Evolutionary conservation across 2,329 filamentous ascomycete species (phyloP).

Genomic region (Cercospora beticola): DNA sequence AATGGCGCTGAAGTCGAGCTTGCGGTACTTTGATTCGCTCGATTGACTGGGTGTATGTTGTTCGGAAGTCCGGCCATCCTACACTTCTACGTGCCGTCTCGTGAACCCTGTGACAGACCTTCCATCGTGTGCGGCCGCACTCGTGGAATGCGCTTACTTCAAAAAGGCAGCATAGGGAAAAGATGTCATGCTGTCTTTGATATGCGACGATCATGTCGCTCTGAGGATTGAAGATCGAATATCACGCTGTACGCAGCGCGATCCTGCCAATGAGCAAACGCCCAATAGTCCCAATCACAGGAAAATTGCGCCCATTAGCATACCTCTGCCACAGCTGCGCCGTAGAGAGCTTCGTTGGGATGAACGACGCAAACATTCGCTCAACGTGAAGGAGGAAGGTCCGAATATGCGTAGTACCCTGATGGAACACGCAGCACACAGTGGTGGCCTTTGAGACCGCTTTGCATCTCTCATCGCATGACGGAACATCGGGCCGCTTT

Average conservation of each 20-base stretch:
- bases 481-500: no score
- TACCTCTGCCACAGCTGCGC: not conserved
- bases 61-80: not conserved
- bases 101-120: not conserved
- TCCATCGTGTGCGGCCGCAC: not conserved
- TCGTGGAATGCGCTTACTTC: not conserved
- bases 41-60: not conserved
- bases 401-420: not conserved
- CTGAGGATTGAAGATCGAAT: not conserved
- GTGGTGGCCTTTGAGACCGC: not conserved
- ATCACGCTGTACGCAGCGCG: not conserved
- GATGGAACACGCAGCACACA: not conserved
- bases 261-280: not conserved
- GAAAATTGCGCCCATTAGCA: not conserved
- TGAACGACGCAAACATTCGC: not conserved
- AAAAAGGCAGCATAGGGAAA: not conserved
- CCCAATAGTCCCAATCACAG: not conserved
- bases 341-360: not conserved
- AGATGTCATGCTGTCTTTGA: not conserved
- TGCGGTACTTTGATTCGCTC: not conserved
- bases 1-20: slow-evolving; percentile 1
- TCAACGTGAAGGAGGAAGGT: not conserved
- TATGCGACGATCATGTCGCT: not conserved
- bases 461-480: no score
- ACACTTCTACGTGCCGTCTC: not conserved